Conservation (phyloP, 371 early-diverging fungal genomes). For the Haplosporangium sp. region DNA sequence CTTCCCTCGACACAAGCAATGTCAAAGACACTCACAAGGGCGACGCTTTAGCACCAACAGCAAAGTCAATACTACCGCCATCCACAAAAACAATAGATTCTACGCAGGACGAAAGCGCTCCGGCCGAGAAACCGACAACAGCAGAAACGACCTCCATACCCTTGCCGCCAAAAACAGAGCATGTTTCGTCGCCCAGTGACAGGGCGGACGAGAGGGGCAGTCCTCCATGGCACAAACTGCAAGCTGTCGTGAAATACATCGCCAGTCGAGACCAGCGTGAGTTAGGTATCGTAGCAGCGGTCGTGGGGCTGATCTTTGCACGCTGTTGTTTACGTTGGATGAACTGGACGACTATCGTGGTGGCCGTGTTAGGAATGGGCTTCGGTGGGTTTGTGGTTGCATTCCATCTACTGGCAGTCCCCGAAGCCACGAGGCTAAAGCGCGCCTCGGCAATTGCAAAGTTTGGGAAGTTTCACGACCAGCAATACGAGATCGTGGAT, state of each 20-base stretch:
- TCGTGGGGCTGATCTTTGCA: conserved; percentile 12
- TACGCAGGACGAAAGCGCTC: no score
- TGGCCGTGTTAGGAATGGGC: conserved; percentile 32
- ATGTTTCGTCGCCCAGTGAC: no score
- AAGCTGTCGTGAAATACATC: not conserved
- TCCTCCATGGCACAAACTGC: not conserved
- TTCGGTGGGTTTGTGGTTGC: conserved; percentile 40
- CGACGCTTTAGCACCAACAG: no score
- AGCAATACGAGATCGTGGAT: conserved; percentile 24
- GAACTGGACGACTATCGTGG: conserved; percentile 25
- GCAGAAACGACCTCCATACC: no score
- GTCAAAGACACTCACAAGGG: no score
- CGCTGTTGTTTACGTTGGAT: conserved; percentile 14
- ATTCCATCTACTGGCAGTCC: conserved; percentile 43
- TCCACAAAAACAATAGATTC: no score
- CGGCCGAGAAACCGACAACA: no score
- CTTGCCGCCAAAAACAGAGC: no score
- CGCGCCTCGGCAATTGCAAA: conserved; percentile 33
- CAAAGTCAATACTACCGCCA: no score
- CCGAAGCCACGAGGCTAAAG: conserved; percentile 34
- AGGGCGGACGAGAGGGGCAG: no score
- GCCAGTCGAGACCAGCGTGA: conserved; percentile 17
- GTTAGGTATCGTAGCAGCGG: not conserved
- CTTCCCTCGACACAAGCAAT: no score
- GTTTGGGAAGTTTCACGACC: conserved; percentile 28